Conservation (phyloP, 495 filamentous ascomycete genomes). For the Penicillium argentinense region DNA sequence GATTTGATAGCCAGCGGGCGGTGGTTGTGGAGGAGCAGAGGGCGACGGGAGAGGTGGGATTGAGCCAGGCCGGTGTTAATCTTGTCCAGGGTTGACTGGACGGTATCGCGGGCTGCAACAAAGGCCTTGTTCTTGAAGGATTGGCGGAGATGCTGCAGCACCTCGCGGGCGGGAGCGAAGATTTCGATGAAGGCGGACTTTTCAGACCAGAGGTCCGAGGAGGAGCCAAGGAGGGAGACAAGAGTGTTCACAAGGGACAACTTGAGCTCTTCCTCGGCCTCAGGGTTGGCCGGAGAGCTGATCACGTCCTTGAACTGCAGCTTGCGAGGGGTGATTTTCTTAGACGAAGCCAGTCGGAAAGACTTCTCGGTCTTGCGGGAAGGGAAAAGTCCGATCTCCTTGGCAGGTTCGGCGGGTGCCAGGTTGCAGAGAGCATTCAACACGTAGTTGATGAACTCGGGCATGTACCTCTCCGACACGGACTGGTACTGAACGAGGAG, state of each 20-base stretch:
- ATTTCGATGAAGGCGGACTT: constrained; percentile 74
- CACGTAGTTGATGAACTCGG: constrained; percentile 80
- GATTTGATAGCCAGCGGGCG: constrained; percentile 82
- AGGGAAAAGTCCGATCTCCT: constrained; percentile 57
- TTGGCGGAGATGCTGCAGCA: constrained; percentile 58
- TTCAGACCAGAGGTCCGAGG: constrained; percentile 61
- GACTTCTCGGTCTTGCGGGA: constrained; percentile 55
- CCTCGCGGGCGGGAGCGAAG: constrained; percentile 57
- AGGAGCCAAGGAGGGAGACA: constrained; percentile 54
- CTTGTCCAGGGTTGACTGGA: constrained; percentile 36
- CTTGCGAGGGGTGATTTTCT: constrained; percentile 27
- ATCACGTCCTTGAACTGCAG: constrained; percentile 58
- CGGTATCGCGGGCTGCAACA: constrained; percentile 32
- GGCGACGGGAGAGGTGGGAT: constrained; percentile 63
- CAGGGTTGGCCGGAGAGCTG: constrained; percentile 14
- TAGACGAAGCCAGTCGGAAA: constrained; percentile 46
- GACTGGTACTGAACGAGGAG: constrained; percentile 78
- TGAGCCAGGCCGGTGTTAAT: constrained; percentile 51
- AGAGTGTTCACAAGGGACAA: constrained; percentile 58
- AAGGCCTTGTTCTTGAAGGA: constrained; percentile 52
- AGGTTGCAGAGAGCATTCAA: constrained; percentile 74
- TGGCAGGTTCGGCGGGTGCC: constrained; percentile 48
- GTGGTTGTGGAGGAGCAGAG: constrained; percentile 87
- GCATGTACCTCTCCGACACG: constrained; percentile 80
- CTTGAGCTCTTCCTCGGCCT: constrained; percentile 51